A percentile compares a stretch with the other conserved stretches of the same genome.
Evolutionary conservation across 2,329 filamentous ascomycete genomes (phyloP).

Genomic region (Diaporthe sp.): DNA sequence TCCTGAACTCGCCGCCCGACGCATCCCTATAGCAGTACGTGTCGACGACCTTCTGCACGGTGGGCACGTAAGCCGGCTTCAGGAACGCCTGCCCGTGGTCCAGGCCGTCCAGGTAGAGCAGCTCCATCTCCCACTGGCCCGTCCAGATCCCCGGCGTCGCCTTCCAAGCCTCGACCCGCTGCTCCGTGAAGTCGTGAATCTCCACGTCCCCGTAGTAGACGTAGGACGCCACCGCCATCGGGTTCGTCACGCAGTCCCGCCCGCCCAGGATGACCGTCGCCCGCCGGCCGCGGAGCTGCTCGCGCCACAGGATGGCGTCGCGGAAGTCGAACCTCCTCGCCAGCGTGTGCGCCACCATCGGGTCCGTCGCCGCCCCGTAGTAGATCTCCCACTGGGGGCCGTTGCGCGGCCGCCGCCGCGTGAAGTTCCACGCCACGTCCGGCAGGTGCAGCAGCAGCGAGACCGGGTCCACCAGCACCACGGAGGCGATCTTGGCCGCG

Average conservation of each 20-base stretch:
- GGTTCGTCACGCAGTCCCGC: conserved; percentile 20
- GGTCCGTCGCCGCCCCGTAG: conserved; percentile 78
- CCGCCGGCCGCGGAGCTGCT: conserved; percentile 12
- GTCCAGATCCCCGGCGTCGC: conserved; percentile 39
- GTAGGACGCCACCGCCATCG: not conserved
- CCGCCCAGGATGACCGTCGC: not conserved
- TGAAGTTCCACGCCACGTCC: conserved; percentile 79
- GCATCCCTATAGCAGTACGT: conserved; percentile 16
- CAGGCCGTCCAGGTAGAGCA: conserved; percentile 21
- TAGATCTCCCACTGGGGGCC: conserved; percentile 78
- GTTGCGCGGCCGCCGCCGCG: conserved; percentile 59
- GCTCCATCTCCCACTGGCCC: conserved; percentile 37
- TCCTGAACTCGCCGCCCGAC: conserved; percentile 9
- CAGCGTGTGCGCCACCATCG: conserved; percentile 73
- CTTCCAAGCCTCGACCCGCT: not conserved
- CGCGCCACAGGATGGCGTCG: conserved; percentile 19
- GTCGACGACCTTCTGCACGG: conserved; percentile 3
- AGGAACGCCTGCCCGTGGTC: conserved; percentile 14
- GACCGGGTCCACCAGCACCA: conserved; percentile 71
- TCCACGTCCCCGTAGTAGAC: conserved; percentile 8
- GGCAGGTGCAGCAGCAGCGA: conserved; percentile 76
- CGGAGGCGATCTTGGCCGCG: conserved; percentile 61
- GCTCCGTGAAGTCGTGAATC: not conserved
- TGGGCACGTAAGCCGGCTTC: conserved; percentile 4
- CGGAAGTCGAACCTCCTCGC: conserved; percentile 42